Base-by-base conservation (phyloP, 148 eudicot genomes). In the Chenopodium suecicum region DNA sequence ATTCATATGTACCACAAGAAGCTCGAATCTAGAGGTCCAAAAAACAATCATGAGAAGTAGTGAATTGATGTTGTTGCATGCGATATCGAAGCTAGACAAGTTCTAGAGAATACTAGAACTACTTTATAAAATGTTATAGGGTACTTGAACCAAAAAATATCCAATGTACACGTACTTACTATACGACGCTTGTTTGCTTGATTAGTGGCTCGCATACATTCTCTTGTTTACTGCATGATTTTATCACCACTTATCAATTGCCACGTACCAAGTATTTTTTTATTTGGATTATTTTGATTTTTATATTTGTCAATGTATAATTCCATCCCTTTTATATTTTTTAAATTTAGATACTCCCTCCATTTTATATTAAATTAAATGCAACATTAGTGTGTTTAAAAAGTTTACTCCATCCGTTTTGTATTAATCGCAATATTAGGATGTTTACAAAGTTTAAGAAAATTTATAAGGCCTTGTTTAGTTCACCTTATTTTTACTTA, bases 91-190 rank as follows among this genome's bases (percentile, higher is more conserved):
- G 23, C 50, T 19, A 48, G 37, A 37, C 23, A 70, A 70, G 50
- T 70, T 70, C 50, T 70, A 70, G 74, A 70, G 74, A 34, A 19
- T 70, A 70, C 48, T 70, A 37, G 74, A 70, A 41, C 48, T 70
- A 17, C 22, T 16, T 9, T 2, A 1, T 17, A 0, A 37, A 70
- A 19, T 1, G 16, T 56, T 56, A 5, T 56, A 56, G 62, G 62
- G 62, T 17, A 17, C 62, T 56, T 56, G 22, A 56, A 56, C 22
- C 62, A 16, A 56, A 70, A 17, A 17, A 41, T n/a, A 34, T 32
- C 25, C 25, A 70, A 37, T 48, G 74, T 25, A 70, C 74, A 70
- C 74, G 50, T 70, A 70, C 12, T 5, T 37, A 19, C 25, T 7
- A 7, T 7, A 7, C 41, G 48, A 41, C 41, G 9, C 41, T 29